Evolutionary conservation across 306 rosid genomes (phyloP).

Genomic region (Chamaecrista fasciculata): DNA sequence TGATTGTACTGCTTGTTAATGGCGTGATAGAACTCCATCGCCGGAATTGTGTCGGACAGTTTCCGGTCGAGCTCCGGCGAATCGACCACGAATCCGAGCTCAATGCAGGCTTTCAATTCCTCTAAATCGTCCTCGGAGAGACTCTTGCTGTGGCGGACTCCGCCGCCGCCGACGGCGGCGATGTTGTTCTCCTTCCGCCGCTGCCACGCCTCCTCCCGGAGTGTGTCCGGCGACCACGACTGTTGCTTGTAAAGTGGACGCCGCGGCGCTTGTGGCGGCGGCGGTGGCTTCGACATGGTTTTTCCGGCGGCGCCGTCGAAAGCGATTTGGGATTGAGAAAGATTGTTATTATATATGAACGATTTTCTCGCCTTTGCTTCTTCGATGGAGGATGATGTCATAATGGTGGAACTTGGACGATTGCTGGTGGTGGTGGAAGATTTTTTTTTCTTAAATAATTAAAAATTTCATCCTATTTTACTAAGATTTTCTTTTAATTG

Average conservation of each 20-base stretch:
- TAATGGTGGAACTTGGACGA: not conserved
- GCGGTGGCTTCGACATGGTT: constrained; percentile 38
- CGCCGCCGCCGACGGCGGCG: not conserved
- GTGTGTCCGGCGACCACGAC: constrained; percentile 68
- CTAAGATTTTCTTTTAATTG: not conserved
- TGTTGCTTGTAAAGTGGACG: constrained; percentile 55
- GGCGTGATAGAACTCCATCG: constrained; percentile 57
- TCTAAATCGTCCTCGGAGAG: constrained; percentile 65
- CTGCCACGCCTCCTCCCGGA: constrained; percentile 78
- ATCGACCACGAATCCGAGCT: constrained; percentile 72
- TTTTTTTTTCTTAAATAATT: not conserved
- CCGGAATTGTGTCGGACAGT: constrained; percentile 55
- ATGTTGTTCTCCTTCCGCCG: constrained; percentile 39
- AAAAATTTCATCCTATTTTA: not conserved
- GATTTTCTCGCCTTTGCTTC: not conserved
- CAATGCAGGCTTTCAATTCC: constrained; percentile 77
- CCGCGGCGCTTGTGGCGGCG: constrained; percentile 38
- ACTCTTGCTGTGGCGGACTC: constrained; percentile 42
- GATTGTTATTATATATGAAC: too few species aligned
- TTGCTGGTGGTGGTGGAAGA: not conserved
- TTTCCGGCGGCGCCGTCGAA: not conserved
- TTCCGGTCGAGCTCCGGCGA: constrained; percentile 55
- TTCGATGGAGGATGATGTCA: not conserved
- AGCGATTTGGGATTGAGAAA: not conserved
- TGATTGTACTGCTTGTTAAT: constrained; percentile 47